Evolutionary conservation across 257 asterid species (phyloP).

Genomic region (Leptodermis oblonga): DNA sequence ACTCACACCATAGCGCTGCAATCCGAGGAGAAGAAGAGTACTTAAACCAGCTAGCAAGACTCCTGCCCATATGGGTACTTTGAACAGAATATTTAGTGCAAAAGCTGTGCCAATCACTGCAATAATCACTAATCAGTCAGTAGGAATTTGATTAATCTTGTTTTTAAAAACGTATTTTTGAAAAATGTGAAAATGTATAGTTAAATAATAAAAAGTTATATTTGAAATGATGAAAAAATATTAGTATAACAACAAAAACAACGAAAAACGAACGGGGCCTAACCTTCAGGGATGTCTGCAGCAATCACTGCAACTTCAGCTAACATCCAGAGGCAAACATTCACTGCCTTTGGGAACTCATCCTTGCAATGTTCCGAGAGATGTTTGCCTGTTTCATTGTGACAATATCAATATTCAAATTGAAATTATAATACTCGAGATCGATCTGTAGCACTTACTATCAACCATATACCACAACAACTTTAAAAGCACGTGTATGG

Average conservation of each 20-base stretch:
- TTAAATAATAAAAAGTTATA: too few relatives aligned
- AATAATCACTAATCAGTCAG: not conserved
- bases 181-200: too few relatives aligned
- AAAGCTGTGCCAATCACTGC: conserved; percentile 92
- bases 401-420: not conserved
- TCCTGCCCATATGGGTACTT: conserved; percentile 80
- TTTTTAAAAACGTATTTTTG: too few relatives aligned
- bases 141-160: not conserved
- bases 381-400: conserved; percentile 56
- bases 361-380: conserved; percentile 79
- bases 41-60: conserved; percentile 89
- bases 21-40: conserved; percentile 67
- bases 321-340: conserved; percentile 70
- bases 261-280: too few relatives aligned
- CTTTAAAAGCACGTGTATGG: too few relatives aligned
- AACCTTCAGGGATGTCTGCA: conserved; percentile 97
- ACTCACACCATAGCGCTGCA: conserved; percentile 90
- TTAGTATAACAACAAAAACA: too few relatives aligned
- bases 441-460: too few relatives aligned
- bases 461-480: too few relatives aligned
- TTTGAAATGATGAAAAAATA: too few relatives aligned
- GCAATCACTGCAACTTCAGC: conserved; percentile 92
- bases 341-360: conserved; percentile 70
- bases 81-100: conserved; percentile 84
- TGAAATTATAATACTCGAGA: too few relatives aligned